A percentile compares a stretch with the other conserved stretches of the same genome.
phyloP scores from a whole-genome alignment of 179 eudicot species.

The Drosera spatulata region DNA sequence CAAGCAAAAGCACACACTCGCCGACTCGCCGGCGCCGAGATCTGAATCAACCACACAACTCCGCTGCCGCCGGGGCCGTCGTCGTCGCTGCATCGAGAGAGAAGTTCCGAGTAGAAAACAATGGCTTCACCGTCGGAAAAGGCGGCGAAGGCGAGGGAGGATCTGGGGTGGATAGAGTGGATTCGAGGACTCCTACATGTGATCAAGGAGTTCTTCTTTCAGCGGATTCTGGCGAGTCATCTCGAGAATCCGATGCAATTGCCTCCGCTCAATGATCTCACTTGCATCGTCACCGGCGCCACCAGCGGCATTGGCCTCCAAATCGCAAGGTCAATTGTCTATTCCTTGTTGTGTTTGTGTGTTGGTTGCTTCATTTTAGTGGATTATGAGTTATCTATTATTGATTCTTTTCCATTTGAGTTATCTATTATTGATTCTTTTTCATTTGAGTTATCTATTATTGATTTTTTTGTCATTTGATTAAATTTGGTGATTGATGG shows the following conservation, averaged over 20 bases:
- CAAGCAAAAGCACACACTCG: too few species aligned
- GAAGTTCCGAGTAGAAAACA: background rate
- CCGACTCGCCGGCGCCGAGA: too few species aligned
- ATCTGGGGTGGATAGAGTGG: slow-evolving; percentile 88
- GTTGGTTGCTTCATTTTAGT: background rate
- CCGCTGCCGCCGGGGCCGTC: too few species aligned
- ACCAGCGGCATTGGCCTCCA: slow-evolving; percentile 87
- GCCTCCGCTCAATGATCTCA: slow-evolving; percentile 56
- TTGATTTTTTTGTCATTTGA: background rate
- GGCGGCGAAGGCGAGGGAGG: slow-evolving; percentile 25
- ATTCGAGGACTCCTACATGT: slow-evolving; percentile 59
- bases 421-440: too few species aligned
- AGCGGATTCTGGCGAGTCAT: slow-evolving; percentile 72
- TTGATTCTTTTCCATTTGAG: background rate
- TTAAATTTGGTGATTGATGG: background rate
- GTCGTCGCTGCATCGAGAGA: too few species aligned
- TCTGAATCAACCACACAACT: too few species aligned
- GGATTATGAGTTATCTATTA: background rate
- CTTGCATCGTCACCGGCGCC: slow-evolving; percentile 78
- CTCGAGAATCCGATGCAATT: slow-evolving; percentile 71
- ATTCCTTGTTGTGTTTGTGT: too few species aligned
- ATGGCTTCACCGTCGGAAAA: background rate
- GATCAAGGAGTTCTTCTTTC: slow-evolving; percentile 68
- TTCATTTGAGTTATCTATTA: too few species aligned
- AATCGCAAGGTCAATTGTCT: slow-evolving; percentile 45